Base-by-base conservation (phyloP, 2,329 filamentous ascomycete species). In the Paecilomyces fulvus region DNA sequence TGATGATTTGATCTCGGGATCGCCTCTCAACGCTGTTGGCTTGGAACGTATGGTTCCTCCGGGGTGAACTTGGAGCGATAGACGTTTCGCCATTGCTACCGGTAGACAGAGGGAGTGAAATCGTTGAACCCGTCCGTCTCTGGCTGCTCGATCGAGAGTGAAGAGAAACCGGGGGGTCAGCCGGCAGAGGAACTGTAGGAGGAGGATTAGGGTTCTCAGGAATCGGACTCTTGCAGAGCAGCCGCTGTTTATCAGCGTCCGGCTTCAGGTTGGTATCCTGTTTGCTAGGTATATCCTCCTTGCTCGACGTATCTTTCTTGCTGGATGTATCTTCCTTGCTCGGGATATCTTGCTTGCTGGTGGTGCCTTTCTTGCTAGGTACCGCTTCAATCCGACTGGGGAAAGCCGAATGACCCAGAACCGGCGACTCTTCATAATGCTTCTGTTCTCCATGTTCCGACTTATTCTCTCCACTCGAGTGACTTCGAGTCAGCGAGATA, bases 401-500 rank as follows among this genome's bases (percentile, higher is more conserved):
- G 48, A 23, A 23, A 20, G 21, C 14, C 21, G 48, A 49, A 21
- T 49, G 48, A 12, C 21, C 48, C 25, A n/a, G 48, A 12, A 23
- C 21, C 48, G 48, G 48, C 3, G 48, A 49, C 48, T 49, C 25
- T 49, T 23, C 21, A 28, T 23, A 49, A 20, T 23, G 21, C 20
- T 49, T 28, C 48, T 28, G 12, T 23, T 25, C 10, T n/a, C 20
- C 48, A 2, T 7, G 3, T 12, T 49, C 48, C 37, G 37, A n/a
- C 9, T 8, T 58, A 3, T 57, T 56, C 10, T 56, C 49, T 3
- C 50, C 55, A 23, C 60, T 61, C 11, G 59, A 43, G n/a, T 60
- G 52, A n/a, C 56, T 54, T 21, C 67, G 66, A 30, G 60, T 64
- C 25, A 57, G 58, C n/a, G 60, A 61, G 31, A 70, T 58, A 54